Base-by-base conservation (phyloP, 495 filamentous ascomycete species). In the Hypoxylon rickii region DNA sequence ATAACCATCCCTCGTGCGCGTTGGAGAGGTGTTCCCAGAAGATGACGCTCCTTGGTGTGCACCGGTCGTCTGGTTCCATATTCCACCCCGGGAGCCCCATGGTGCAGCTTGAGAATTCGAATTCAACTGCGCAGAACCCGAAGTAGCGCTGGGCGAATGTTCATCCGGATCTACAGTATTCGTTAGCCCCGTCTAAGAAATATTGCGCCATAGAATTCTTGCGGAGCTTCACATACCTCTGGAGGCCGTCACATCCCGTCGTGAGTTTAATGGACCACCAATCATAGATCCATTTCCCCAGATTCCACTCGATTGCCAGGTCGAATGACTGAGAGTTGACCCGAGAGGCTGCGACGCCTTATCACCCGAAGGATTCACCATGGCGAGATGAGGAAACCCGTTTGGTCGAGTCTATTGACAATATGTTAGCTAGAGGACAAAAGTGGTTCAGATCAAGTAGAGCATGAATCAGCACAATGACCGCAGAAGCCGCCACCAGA, bases 281-380 rank as follows among this genome's bases (percentile, higher is more conserved):
- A 29, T 29, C 34, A 74, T 70, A 33, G 65, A 70, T 11, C 54
- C 51, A 63, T 75, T 83, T 32, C 79, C 76, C 86, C 86, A 90
- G 16, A 89, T 88, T 26, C 74, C 82, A 58, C 72, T 78, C 7
- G 69, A 39, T 73, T 83, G 84, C 71, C 78, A 79, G 15, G 33
- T 73, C 67, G 66, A 81, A 77, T 26, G 75, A 66, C 29, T 73
- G 73, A 42, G 75, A 66, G 64, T 80, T n/a, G 53, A 64, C 51
- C 44, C 65, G 34, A 69, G 52, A 36, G 70, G 55, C 58, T 73
- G 73, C 19, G 71, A 53, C 40, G 69, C 63, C 47, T 64, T 73
- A 13, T 73, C 69, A 43, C 41, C 46, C 2, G 59, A 39, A n/a
- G 53, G 29, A 17, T 57, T 65, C 59, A 31, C 66, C 72, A 67